Base-by-base conservation (phyloP, 2,329 filamentous ascomycete genomes). In the Coniochaeta prunicola region DNA sequence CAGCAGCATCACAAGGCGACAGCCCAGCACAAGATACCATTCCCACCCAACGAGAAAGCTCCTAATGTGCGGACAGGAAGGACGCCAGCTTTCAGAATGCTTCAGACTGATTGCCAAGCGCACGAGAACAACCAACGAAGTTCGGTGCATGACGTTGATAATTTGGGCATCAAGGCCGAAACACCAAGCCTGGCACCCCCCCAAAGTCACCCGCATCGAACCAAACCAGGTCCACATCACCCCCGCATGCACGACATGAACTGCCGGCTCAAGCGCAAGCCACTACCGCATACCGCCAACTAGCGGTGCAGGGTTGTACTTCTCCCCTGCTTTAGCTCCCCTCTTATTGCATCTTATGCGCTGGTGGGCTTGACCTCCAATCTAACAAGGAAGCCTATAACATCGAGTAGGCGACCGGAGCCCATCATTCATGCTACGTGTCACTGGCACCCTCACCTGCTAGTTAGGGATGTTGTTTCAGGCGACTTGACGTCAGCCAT, bases 211-310 rank as follows among this genome's bases (percentile, higher is more conserved):
- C 53, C 30, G 53, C 53, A 36, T 17, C 53, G 53, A 55, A 55
- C 53, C 33, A 36, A 55, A 9, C n/a, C 17, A 36, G 30, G 3
- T 55, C 53, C 19, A 55, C 53, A 36, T 21, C 45, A 50, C 28
- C 33, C 28, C 33, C n/a, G 33, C 53, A 55, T 55, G 28, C 28
- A 33, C 28, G 33, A 33, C 53, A 55, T 55, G 30, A 55, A 55
- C 53, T 55, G 17, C 53, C 53, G 53, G 33, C 53, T 36, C 33
- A 55, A 55, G 53, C 53, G 53, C 33, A 55, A 33, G 53, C 53
- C 53, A 55, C 53, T 33, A 21, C 26, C 26, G 50, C 50, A 30
- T 53, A 15, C 50, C 50, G 30, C 53, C 21, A 13, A 30, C 24
- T 1, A 12, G 24, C 19, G 1, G 13, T 15, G 26, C 10, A 28